Conservation (phyloP, 345 rosid genomes). For the Murraya koenigii region DNA sequence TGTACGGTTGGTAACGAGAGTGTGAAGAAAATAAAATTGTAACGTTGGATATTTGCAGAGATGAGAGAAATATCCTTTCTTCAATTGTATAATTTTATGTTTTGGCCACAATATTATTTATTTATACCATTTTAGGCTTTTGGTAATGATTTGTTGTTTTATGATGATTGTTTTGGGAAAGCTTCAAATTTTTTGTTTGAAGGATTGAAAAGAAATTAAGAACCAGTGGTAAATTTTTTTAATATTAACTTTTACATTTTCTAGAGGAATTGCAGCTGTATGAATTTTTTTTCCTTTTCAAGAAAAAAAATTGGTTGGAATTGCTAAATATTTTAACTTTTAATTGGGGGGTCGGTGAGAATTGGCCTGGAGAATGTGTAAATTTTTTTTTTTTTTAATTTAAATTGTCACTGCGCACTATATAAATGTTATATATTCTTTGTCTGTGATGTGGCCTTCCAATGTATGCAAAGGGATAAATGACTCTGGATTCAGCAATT, state of each 20-base stretch:
- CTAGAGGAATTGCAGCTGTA: too few relatives aligned
- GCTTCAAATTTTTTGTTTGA: too few relatives aligned
- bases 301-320: too few relatives aligned
- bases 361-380: not conserved
- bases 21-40: slow-evolving; percentile 25
- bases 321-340: not conserved
- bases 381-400: not conserved
- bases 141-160: slow-evolving; percentile 6
- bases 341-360: not conserved
- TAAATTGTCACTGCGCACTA: too few relatives aligned
- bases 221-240: too few relatives aligned
- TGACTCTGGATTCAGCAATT: not conserved
- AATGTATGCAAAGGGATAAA: slow-evolving; percentile 17
- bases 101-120: not conserved
- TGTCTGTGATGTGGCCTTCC: not conserved
- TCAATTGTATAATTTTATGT: slow-evolving; percentile 30
- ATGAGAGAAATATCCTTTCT: slow-evolving; percentile 30
- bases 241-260: too few relatives aligned
- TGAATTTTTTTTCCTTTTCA: too few relatives aligned
- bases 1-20: slow-evolving; percentile 25
- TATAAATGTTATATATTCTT: too few relatives aligned
- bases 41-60: slow-evolving; percentile 30
- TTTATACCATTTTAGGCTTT: too few relatives aligned
- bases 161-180: not conserved
- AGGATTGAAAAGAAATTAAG: too few relatives aligned